Evolutionary conservation across 1,284 basidiomycete genomes (phyloP), one percentile per base, ranked within the genome.

Genomic region (Puccinia hordei): DNA sequence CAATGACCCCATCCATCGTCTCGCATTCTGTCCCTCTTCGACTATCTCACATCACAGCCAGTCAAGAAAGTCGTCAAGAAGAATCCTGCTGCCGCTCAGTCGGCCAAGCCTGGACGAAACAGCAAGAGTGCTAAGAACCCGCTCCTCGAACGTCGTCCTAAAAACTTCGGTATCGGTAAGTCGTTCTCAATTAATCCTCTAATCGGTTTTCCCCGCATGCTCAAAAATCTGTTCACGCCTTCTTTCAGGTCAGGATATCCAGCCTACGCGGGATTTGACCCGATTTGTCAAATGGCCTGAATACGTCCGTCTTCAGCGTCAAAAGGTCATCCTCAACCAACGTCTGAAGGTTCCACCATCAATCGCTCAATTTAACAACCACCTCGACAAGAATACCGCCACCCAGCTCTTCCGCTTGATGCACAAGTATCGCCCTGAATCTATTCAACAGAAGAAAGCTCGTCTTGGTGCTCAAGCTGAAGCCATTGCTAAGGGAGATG

Each of bases 261-360:
- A 92, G 85, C 95, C 92, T 85, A 90, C 90, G 87, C 90, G 90
- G 82, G 96, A 99, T 88, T 88, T 98, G 83, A 97, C 94, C 83
- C 94, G 95, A 87, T 98, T 98, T 88, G 94, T 98, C 88, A 98
- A 98, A 88, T 99, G 96, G 96, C 96, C 96, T 84, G 94, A 96
- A 89, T 99, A 99, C 86, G 91, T 99, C 84, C 94, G 94, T 86
- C 92, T 98, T 82, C 96, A 99, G 87, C 92, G 96, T 87, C 95
- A 98, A 88, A 97, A 96, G 89, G 94, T 98, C 85, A 97, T 99
- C 88, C 92, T 99, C 83, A 89, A 93, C 90, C 95, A 98, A 89
- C 94, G 96, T 85, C 90, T 99, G 85, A 99, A 99, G 91, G 95
- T 98, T 51, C 96, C 96, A 85, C 96, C 96, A 78, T 93, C 96